A percentile compares a stretch with the other conserved stretches of the same genome.
Conservation (phyloP, 257 asterid genomes). For the Echium plantagineum region DNA sequence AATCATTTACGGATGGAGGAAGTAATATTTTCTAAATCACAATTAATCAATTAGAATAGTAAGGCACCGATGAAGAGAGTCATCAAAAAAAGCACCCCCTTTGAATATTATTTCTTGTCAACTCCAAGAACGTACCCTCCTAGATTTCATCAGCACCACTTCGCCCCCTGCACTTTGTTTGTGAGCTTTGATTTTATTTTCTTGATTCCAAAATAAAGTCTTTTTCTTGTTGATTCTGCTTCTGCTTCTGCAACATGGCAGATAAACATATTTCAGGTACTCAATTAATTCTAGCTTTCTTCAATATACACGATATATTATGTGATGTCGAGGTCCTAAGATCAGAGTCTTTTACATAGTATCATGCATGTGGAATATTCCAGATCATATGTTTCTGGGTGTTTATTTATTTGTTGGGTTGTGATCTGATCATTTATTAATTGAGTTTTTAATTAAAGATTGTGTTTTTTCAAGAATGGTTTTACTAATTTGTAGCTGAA, state of each 20-base stretch:
- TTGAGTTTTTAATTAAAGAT: not conserved
- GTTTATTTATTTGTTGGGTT: too few species aligned
- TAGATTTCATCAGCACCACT: constrained; percentile 3
- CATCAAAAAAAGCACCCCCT: not conserved
- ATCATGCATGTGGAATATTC: not conserved
- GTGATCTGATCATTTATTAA: too few species aligned
- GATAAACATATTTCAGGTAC: not conserved
- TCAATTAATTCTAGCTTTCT: not conserved
- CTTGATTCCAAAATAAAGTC: too few species aligned
- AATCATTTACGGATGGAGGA: too few species aligned
- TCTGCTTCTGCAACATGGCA: not conserved
- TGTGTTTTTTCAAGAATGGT: not conserved
- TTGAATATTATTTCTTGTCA: not conserved
- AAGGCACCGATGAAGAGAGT: too few species aligned
- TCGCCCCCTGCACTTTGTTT: not conserved
- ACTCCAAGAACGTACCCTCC: constrained; percentile 1
- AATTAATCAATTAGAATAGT: too few species aligned
- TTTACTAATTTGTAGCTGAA: not conserved
- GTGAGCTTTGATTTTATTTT: too few species aligned
- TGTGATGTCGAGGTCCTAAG: too few species aligned
- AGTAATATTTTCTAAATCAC: too few species aligned
- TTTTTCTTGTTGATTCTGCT: not conserved
- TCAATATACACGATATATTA: too few species aligned
- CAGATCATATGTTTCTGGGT: too few species aligned
- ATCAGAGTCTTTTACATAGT: too few species aligned